Conservation (phyloP, 2,329 filamentous ascomycete genomes). For the Amauroascus verrucosus region DNA sequence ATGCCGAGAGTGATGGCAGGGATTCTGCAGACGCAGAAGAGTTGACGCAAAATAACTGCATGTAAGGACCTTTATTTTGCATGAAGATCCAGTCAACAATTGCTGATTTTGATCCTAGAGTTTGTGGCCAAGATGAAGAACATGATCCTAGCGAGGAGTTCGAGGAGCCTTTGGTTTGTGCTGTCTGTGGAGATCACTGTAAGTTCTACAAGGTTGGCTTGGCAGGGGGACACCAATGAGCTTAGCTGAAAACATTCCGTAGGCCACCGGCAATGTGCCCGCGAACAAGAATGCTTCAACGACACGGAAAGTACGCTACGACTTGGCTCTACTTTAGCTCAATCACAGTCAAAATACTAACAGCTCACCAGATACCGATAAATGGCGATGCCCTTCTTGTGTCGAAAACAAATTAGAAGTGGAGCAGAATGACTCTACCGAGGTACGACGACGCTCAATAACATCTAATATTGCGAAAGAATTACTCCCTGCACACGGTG, state of each 20-base stretch:
- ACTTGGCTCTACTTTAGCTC: background rate
- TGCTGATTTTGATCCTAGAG: constrained; percentile 43
- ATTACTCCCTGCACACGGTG: constrained; percentile 58
- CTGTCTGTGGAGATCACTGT: constrained; percentile 73
- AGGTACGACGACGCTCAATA: constrained; percentile 43
- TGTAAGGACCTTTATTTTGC: constrained; percentile 38
- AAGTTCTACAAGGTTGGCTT: constrained; percentile 36
- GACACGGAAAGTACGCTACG: constrained; percentile 51
- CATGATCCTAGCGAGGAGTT: constrained; percentile 72
- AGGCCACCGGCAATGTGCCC: constrained; percentile 89
- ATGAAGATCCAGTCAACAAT: background rate
- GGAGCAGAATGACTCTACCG: constrained; percentile 18
- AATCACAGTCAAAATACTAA: background rate
- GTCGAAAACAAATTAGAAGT: constrained; percentile 35
- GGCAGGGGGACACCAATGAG: constrained; percentile 21
- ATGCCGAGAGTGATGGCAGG: constrained; percentile 39
- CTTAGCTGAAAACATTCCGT: constrained; percentile 38
- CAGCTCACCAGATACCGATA: constrained; percentile 39
- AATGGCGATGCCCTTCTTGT: constrained; percentile 54
- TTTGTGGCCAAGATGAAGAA: constrained; percentile 74
- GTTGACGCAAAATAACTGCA: constrained; percentile 50
- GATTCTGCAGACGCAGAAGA: constrained; percentile 39
- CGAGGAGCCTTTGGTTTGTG: constrained; percentile 67
- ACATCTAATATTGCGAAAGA: constrained; percentile 60
- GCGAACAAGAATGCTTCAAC: constrained; percentile 54